Conservation (phyloP, 2,329 filamentous ascomycete genomes). For the Botrytis fragariae region DNA sequence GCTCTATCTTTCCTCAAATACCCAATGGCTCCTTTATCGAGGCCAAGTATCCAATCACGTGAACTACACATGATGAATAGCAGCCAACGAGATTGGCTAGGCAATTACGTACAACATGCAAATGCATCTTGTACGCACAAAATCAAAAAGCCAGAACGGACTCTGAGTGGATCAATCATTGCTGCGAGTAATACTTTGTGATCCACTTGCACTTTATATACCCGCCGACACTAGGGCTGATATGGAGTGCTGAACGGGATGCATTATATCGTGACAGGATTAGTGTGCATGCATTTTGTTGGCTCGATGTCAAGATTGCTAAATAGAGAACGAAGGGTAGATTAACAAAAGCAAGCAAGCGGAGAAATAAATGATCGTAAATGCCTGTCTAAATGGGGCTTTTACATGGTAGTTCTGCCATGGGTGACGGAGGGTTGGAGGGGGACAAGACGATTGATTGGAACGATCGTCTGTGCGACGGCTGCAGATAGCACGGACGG, state of each 20-base stretch:
- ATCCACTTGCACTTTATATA: slow-evolving; percentile 12
- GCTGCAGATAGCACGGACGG: slow-evolving; percentile 9
- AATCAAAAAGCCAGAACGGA: background rate
- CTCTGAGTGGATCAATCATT: slow-evolving; percentile 11
- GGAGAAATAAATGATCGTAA: slow-evolving; percentile 7
- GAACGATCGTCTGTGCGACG: background rate
- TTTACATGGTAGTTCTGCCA: slow-evolving; percentile 7
- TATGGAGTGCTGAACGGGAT: background rate
- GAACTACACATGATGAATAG: background rate
- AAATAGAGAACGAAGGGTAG: background rate
- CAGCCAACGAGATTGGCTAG: background rate
- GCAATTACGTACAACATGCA: slow-evolving; percentile 9
- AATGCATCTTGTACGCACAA: slow-evolving; percentile 1
- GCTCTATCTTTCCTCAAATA: background rate
- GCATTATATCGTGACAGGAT: slow-evolving; percentile 10
- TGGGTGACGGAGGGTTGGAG: background rate
- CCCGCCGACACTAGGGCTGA: slow-evolving; percentile 8
- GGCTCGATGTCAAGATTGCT: background rate
- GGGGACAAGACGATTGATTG: slow-evolving; percentile 9
- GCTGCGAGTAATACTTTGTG: slow-evolving; percentile 3
- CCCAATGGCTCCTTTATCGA: background rate
- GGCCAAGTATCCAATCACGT: background rate
- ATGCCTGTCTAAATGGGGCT: background rate
- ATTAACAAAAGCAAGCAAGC: background rate
- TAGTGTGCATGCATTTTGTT: slow-evolving; percentile 13